Percentiles rank a stretch among this genome's conserved stretches.
phyloP scores from a whole-genome alignment of 768 basidiomycete genomes.

The Phlegmacium glaucopus region DNA sequence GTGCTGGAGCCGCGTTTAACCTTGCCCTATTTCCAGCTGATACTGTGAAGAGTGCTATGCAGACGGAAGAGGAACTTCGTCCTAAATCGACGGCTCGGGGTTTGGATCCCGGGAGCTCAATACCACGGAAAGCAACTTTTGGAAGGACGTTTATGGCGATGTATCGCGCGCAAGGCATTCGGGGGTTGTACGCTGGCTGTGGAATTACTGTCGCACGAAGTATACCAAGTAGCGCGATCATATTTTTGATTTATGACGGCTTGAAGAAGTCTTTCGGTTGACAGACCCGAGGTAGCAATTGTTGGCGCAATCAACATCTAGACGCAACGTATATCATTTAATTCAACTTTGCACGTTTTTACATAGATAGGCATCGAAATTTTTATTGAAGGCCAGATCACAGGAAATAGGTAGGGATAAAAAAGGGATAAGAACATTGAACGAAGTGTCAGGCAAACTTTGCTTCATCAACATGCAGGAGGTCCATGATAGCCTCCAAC shows the following conservation, averaged over 20 bases:
- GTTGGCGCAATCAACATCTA: too few relatives aligned
- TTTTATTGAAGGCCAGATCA: too few relatives aligned
- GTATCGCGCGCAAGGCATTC: slow-evolving; percentile 69
- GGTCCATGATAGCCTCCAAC: slow-evolving; percentile 55
- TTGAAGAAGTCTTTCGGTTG: slow-evolving; percentile 43
- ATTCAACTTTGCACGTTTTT: too few relatives aligned
- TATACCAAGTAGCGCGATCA: slow-evolving; percentile 84
- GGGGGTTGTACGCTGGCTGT: slow-evolving; percentile 83
- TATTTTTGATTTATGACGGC: slow-evolving; percentile 86
- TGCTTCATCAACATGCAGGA: slow-evolving; percentile 39
- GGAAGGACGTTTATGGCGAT: slow-evolving; percentile 61
- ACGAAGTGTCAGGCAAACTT: background rate
- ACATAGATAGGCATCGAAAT: too few relatives aligned
- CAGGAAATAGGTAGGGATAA: too few relatives aligned
- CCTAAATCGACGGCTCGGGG: slow-evolving; percentile 24
- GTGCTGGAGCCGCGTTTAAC: slow-evolving; percentile 77
- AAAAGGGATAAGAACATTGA: too few relatives aligned
- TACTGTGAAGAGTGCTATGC: slow-evolving; percentile 86
- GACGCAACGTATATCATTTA: too few relatives aligned
- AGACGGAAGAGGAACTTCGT: slow-evolving; percentile 82
- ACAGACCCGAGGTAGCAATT: background rate
- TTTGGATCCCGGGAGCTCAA: background rate
- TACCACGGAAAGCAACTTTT: slow-evolving; percentile 43
- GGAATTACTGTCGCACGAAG: slow-evolving; percentile 82
- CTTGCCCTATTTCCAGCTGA: slow-evolving; percentile 87